Evolutionary conservation across 2,329 filamentous ascomycete genomes (phyloP).

Genomic region (Akanthomyces uredinophilus): DNA sequence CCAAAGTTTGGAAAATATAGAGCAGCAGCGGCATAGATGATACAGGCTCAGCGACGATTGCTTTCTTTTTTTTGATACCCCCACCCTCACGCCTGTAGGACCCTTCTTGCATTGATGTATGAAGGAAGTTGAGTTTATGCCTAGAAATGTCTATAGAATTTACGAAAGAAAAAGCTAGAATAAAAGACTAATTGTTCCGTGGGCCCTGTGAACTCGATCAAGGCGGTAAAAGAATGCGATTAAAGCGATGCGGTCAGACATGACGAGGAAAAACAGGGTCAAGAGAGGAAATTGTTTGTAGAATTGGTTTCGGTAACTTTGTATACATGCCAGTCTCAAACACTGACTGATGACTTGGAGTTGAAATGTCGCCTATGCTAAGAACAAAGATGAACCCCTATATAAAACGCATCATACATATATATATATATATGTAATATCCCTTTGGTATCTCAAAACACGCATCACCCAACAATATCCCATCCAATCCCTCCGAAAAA

Average conservation of each 20-base stretch:
- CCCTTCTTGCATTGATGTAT: slow-evolving; percentile 8
- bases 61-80: not conserved
- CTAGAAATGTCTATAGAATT: not conserved
- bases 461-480: not conserved
- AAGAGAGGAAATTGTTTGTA: not conserved
- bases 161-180: not conserved
- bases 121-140: not conserved
- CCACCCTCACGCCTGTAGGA: not conserved
- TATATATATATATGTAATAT: not conserved
- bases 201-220: no score
- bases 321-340: not conserved
- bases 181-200: not conserved
- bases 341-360: not conserved
- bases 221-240: no score
- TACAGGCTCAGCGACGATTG: not conserved
- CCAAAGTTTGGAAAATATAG: not conserved
- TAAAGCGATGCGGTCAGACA: no score
- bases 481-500: not conserved
- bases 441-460: not conserved
- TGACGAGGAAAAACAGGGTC: not conserved
- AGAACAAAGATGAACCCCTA: not conserved
- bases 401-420: not conserved
- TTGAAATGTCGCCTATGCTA: slow-evolving; percentile 6
- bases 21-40: not conserved
- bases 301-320: not conserved